Percentiles rank a stretch among this genome's conserved stretches.
Conservation (phyloP, 2,329 filamentous ascomycete species). For the Emydomyces testavorans region DNA sequence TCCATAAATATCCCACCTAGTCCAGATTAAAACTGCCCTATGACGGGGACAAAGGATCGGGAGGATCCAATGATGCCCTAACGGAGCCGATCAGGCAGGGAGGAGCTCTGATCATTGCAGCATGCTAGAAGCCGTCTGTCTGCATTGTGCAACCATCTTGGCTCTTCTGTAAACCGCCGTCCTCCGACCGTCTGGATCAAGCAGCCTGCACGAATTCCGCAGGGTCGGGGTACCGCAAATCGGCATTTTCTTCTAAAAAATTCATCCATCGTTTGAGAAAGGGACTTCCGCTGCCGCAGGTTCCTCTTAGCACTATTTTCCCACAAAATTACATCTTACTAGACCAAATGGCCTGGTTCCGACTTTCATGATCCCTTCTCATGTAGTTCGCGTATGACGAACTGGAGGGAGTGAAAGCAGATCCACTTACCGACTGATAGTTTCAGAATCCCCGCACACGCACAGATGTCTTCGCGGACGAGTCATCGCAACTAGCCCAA, state of each 20-base stretch:
- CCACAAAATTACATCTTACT: too few species aligned
- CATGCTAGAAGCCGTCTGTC: too few species aligned
- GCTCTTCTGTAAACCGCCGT: not conserved
- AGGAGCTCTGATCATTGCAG: too few species aligned
- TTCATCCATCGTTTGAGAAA: conserved; percentile 89
- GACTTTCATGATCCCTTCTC: not conserved
- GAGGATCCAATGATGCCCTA: too few species aligned
- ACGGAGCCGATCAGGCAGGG: too few species aligned
- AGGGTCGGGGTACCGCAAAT: conserved; percentile 73
- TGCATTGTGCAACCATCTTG: too few species aligned
- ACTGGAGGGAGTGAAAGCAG: not conserved
- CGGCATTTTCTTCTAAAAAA: conserved; percentile 77
- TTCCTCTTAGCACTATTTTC: too few species aligned
- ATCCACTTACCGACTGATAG: conserved; percentile 64
- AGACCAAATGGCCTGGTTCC: not conserved
- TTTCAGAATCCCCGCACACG: conserved; percentile 88
- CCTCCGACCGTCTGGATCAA: not conserved
- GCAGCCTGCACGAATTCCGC: conserved; percentile 24
- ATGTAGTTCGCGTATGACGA: not conserved
- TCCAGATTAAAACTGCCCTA: too few species aligned
- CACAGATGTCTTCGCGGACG: conserved; percentile 81
- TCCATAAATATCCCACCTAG: too few species aligned
- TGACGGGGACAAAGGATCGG: too few species aligned
- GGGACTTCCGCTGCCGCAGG: conserved; percentile 54
- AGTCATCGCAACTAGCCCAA: conserved; percentile 75